Evolutionary conservation across 805 yeast species (phyloP).

Genomic region (Kluyveromyces wickerhamii): DNA sequence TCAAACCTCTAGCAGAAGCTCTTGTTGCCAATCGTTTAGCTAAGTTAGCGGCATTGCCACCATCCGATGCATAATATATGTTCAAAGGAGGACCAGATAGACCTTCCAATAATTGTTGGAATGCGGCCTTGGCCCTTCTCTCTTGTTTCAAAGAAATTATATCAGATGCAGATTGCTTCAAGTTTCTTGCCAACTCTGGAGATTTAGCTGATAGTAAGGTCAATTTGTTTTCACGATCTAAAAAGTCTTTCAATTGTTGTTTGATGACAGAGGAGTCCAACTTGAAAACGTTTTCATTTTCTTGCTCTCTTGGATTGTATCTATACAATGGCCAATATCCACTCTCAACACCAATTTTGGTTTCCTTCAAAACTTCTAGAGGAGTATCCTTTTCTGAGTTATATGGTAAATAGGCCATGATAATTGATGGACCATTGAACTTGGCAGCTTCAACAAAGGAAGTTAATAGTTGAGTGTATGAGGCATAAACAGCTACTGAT

Average conservation of each 20-base stretch:
- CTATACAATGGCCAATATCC: constrained; percentile 98
- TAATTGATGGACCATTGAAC: constrained; percentile 84
- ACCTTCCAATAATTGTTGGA: constrained; percentile 69
- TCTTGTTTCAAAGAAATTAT: constrained; percentile 53
- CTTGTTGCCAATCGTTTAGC: constrained; percentile 73
- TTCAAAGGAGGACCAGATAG: constrained; percentile 88
- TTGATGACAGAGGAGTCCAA: constrained; percentile 79
- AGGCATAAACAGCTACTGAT: constrained; percentile 86
- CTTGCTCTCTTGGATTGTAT: constrained; percentile 57
- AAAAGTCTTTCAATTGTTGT: constrained; percentile 66
- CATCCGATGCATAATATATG: constrained; percentile 83
- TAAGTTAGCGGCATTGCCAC: constrained; percentile 79
- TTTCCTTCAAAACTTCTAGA: constrained; percentile 69
- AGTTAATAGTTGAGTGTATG: constrained; percentile 86
- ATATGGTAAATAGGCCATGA: constrained; percentile 84
- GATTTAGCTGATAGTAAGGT: constrained; percentile 61
- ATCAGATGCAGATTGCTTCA: constrained; percentile 55
- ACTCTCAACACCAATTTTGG: constrained; percentile 81
- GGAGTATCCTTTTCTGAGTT: constrained; percentile 56
- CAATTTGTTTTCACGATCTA: constrained; percentile 85
- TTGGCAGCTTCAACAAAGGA: constrained; percentile 85
- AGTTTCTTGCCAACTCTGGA: constrained; percentile 71
- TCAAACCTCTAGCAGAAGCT: constrained; percentile 66
- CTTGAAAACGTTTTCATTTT: constrained; percentile 51
- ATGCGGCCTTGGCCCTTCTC: constrained; percentile 68